A percentile compares a stretch with the other conserved stretches of the same genome.
Conservation (phyloP, 148 eudicot genomes). For the Chenopodium quinoa region DNA sequence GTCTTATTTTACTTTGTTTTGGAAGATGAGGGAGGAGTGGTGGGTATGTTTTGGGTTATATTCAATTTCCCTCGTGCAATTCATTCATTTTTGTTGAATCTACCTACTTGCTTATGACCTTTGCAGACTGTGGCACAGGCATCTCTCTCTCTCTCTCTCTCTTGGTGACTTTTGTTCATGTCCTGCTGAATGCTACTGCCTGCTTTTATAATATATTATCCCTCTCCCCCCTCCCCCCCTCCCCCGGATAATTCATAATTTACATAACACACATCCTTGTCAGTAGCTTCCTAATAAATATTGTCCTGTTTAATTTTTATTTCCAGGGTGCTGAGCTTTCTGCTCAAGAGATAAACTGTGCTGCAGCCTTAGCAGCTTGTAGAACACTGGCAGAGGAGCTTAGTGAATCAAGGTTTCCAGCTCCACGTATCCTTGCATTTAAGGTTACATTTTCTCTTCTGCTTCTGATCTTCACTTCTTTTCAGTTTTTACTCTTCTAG, state of each 20-base stretch:
- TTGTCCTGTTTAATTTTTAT: slow-evolving; percentile 6
- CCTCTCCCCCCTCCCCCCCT: too few species aligned
- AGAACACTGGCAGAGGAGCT: slow-evolving; percentile 99
- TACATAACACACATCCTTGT: not conserved
- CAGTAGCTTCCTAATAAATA: not conserved
- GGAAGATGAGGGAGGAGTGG: too few species aligned
- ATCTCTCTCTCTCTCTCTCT: not conserved
- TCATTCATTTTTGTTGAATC: not conserved
- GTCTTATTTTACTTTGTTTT: too few species aligned
- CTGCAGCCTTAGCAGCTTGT: slow-evolving; percentile 97
- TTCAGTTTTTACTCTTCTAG: not conserved
- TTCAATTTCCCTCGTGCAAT: not conserved
- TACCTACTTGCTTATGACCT: not conserved
- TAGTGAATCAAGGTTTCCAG: slow-evolving; percentile 90
- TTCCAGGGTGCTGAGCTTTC: slow-evolving; percentile 89
- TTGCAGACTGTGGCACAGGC: not conserved
- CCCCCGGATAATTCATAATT: too few species aligned
- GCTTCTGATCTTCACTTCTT: slow-evolving; percentile 1
- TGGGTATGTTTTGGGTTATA: not conserved
- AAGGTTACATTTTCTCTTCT: slow-evolving; percentile 47
- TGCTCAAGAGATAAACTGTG: slow-evolving; percentile 80
- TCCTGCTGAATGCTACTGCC: not conserved
- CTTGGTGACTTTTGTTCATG: not conserved
- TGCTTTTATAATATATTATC: not conserved
- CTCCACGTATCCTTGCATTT: slow-evolving; percentile 95